Percentiles rank a stretch among this genome's conserved stretches.
Conservation (phyloP, 202 grass and related monocot species). For the Setaria italica region DNA sequence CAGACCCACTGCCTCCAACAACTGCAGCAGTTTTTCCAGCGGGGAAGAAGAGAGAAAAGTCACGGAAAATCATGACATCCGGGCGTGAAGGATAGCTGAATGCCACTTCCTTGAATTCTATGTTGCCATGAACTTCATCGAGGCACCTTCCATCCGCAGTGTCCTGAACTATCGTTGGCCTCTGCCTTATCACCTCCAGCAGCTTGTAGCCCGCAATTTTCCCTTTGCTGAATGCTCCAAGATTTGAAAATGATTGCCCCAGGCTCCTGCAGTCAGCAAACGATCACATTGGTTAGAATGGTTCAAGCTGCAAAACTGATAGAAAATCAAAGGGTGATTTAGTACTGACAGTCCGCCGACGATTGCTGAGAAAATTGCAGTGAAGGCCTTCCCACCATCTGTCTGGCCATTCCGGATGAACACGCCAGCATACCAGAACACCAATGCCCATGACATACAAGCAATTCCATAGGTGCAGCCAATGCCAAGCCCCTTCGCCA, state of each 20-base stretch:
- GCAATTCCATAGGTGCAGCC: slow-evolving; percentile 94
- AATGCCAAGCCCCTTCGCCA: slow-evolving; percentile 94
- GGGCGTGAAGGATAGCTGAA: slow-evolving; percentile 85
- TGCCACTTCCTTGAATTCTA: slow-evolving; percentile 82
- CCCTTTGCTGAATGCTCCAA: slow-evolving; percentile 97
- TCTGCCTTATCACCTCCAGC: slow-evolving; percentile 86
- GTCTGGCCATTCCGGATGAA: slow-evolving; percentile 87
- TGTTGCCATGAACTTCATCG: slow-evolving; percentile 77
- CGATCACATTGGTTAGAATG: neutral
- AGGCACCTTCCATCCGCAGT: slow-evolving; percentile 63
- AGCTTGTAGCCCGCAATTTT: slow-evolving; percentile 87
- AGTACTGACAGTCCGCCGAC: slow-evolving; percentile 84
- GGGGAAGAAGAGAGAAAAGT: slow-evolving; percentile 85
- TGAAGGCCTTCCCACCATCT: slow-evolving; percentile 92
- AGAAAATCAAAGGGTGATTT: neutral
- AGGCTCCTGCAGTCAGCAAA: slow-evolving; percentile 66
- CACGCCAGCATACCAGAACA: slow-evolving; percentile 96
- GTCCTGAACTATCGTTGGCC: slow-evolving; percentile 76
- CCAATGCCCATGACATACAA: slow-evolving; percentile 94
- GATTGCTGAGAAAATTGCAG: slow-evolving; percentile 88
- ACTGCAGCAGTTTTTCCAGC: slow-evolving; percentile 73
- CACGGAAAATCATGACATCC: slow-evolving; percentile 75
- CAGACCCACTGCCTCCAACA: slow-evolving; percentile 83
- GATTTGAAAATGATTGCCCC: slow-evolving; percentile 87
- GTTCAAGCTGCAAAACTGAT: neutral